These are phyloP conservation scores for Rehmannia glutinosa DNA, from an alignment of 257 asterid genomes.

Conservation along the genomic window DNA sequence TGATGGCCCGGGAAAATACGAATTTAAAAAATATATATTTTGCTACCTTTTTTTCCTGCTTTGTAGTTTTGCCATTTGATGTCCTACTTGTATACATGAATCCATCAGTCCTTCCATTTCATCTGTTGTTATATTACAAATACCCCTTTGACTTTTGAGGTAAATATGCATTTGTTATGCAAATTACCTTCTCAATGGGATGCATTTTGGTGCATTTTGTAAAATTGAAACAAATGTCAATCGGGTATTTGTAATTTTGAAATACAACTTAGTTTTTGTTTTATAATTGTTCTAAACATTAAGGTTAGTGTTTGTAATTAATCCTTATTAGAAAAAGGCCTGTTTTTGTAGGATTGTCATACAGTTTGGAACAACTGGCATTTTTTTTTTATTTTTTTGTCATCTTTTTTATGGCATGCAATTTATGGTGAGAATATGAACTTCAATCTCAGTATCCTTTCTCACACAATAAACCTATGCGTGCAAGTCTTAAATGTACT, in stretches of 20 bases:
- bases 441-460: not conserved
- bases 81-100: not conserved
- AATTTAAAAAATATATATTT: not conserved
- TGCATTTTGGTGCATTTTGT: too few relatives aligned
- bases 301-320: too few relatives aligned
- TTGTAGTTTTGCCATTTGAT: not conserved
- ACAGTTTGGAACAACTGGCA: not conserved
- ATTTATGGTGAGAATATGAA: conserved; percentile 7
- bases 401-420: not conserved
- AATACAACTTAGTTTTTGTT: too few relatives aligned
- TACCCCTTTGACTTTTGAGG: too few relatives aligned
- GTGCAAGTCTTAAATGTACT: not conserved
- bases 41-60: not conserved
- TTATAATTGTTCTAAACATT: too few relatives aligned
- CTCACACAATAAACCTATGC: not conserved
- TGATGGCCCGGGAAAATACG: not conserved
- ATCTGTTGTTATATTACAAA: too few relatives aligned
- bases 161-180: too few relatives aligned
- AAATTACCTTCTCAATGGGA: too few relatives aligned
- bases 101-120: not conserved
- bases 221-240: too few relatives aligned
- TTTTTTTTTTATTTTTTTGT: not conserved
- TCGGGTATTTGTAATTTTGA: too few relatives aligned
- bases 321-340: too few relatives aligned
- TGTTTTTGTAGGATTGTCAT: conserved; percentile 16